A percentile compares a stretch with the other conserved stretches of the same genome.
Conservation (phyloP, 2,329 filamentous ascomycete species). For the Monosporascus sp. region DNA sequence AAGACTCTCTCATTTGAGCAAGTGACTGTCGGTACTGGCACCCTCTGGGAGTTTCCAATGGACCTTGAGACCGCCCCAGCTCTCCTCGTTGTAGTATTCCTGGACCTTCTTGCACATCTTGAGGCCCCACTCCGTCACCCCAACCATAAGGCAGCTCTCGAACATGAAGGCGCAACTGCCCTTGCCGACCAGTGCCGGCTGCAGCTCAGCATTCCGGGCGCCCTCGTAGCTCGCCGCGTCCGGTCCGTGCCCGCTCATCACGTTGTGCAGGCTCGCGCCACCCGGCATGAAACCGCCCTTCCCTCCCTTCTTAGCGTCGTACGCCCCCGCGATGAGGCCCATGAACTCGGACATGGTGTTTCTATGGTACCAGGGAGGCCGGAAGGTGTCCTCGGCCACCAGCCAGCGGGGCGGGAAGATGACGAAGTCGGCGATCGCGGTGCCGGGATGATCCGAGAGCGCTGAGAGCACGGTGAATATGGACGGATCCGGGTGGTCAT, state of each 20-base stretch:
- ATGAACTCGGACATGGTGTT: constrained; percentile 52
- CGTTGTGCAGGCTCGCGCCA: constrained; percentile 50
- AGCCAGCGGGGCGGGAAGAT: constrained; percentile 60
- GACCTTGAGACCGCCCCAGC: constrained; percentile 65
- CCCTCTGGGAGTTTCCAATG: constrained; percentile 49
- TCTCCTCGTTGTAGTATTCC: constrained; percentile 71
- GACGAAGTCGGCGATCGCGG: constrained; percentile 56
- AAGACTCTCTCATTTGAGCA: constrained; percentile 21
- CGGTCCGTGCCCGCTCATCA: constrained; percentile 54
- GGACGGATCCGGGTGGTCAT: constrained; percentile 62
- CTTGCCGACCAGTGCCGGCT: constrained; percentile 51
- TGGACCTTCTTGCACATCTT: constrained; percentile 53
- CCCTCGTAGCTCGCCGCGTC: constrained; percentile 45
- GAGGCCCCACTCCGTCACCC: constrained; percentile 65
- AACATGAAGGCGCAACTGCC: constrained; percentile 66
- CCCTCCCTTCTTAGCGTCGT: constrained; percentile 47
- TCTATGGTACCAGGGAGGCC: constrained; percentile 57
- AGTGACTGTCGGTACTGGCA: constrained; percentile 15
- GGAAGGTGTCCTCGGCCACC: constrained; percentile 54
- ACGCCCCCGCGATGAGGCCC: constrained; percentile 42
- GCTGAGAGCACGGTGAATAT: constrained; percentile 61
- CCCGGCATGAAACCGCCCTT: constrained; percentile 40
- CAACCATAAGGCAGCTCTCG: constrained; percentile 64
- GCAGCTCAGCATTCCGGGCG: constrained; percentile 57
- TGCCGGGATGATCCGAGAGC: constrained; percentile 42